These are phyloP conservation scores for Oryza longistaminata DNA, from an alignment of 176 grass and related monocot species.

Conservation along the genomic window DNA sequence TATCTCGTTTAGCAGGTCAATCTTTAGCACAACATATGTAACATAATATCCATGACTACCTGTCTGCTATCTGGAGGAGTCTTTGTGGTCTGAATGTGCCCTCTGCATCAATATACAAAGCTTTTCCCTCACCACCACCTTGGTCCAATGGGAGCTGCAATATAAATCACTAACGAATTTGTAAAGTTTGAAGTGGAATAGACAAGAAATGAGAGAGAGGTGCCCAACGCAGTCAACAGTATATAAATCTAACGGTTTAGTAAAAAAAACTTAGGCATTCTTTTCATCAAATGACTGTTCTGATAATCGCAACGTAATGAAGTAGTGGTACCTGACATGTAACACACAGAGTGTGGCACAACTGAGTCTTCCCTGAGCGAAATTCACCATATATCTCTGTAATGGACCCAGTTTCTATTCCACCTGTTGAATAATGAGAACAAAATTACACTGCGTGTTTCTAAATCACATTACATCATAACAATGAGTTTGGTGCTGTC, in stretches of 20 bases:
- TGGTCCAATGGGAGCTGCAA: constrained; percentile 89
- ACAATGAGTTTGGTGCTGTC: background rate
- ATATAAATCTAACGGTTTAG: background rate
- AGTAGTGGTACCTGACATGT: constrained; percentile 68
- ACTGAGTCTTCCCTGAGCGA: constrained; percentile 82
- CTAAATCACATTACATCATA: background rate
- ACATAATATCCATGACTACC: constrained; percentile 35
- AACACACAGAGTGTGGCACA: constrained; percentile 94
- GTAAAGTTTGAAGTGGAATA: constrained; percentile 12
- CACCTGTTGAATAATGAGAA: constrained; percentile 49
- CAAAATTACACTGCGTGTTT: background rate
- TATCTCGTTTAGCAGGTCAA: constrained; percentile 1
- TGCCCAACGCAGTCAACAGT: background rate
- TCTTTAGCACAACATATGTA: background rate
- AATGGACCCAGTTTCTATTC: constrained; percentile 96
- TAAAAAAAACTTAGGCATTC: background rate
- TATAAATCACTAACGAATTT: constrained; percentile 21
- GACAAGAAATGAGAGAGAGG: background rate
- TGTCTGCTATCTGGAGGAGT: constrained; percentile 90
- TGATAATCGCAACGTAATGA: background rate
- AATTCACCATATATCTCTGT: constrained; percentile 98
- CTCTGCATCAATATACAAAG: constrained; percentile 91
- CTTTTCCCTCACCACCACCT: constrained; percentile 97
- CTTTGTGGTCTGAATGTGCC: constrained; percentile 92
- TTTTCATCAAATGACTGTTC: background rate